Conservation (phyloP, 2,329 filamentous ascomycete species). For the Ophiostoma quercus region DNA sequence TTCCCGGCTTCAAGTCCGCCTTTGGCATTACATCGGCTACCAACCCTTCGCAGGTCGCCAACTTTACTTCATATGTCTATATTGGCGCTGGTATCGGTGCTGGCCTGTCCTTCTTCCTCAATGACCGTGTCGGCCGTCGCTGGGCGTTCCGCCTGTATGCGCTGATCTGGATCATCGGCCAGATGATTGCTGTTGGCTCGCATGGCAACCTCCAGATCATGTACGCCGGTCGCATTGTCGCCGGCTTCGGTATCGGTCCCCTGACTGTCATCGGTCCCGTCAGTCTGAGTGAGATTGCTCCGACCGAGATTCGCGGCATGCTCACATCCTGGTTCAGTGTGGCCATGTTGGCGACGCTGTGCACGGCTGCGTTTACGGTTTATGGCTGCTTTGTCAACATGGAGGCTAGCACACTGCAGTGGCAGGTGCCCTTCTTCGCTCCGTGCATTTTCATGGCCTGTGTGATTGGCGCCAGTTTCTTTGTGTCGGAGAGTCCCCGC, state of each 20-base stretch:
- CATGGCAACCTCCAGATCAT: slow-evolving; percentile 30
- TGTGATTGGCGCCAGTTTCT: slow-evolving; percentile 32
- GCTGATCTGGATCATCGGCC: slow-evolving; percentile 42
- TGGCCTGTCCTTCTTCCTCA: slow-evolving; percentile 32
- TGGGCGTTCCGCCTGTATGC: slow-evolving; percentile 39
- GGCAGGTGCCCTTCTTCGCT: slow-evolving; percentile 34
- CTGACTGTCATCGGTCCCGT: slow-evolving; percentile 44
- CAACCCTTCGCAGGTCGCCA: slow-evolving; percentile 22
- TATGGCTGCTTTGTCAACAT: slow-evolving; percentile 35
- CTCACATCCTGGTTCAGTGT: slow-evolving; percentile 41
- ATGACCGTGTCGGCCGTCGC: slow-evolving; percentile 38
- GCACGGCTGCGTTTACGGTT: slow-evolving; percentile 34
- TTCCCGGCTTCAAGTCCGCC: slow-evolving; percentile 23
- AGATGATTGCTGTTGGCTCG: slow-evolving; percentile 36
- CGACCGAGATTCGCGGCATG: slow-evolving; percentile 42
- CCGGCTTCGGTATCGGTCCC: slow-evolving; percentile 37
- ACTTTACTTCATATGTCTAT: slow-evolving; percentile 26
- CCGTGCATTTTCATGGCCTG: slow-evolving; percentile 33
- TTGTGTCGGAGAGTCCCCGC: slow-evolving; percentile 34
- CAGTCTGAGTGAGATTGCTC: slow-evolving; percentile 43
- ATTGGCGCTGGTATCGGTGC: slow-evolving; percentile 20
- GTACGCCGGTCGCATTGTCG: slow-evolving; percentile 36
- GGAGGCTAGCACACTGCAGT: slow-evolving; percentile 28
- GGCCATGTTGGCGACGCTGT: slow-evolving; percentile 35
- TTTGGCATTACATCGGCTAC: slow-evolving; percentile 26